Percentiles rank a stretch among this genome's conserved stretches.
These are phyloP conservation scores for Diutina catenulata DNA, from an alignment of 1,139 yeast species.

Conservation along the genomic window DNA sequence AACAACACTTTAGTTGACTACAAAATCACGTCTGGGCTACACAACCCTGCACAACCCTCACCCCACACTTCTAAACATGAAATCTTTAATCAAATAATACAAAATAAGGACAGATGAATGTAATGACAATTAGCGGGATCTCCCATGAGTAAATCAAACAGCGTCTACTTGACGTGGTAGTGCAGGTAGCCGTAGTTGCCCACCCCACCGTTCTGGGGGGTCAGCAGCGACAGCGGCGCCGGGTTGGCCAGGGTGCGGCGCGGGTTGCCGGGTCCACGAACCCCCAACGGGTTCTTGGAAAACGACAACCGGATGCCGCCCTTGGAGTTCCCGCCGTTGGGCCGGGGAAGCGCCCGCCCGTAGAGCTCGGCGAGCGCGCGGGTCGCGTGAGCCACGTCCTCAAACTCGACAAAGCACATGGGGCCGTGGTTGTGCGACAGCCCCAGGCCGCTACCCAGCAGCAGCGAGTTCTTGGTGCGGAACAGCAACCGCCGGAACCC, in stretches of 20 bases:
- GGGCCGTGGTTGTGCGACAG: conserved; percentile 70
- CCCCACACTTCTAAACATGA: no score
- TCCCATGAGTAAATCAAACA: no score
- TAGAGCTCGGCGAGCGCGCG: conserved; percentile 86
- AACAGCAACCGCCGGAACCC: conserved; percentile 90
- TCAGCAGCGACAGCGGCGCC: conserved; percentile 9
- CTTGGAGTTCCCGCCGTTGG: conserved; percentile 59
- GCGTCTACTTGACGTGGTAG: conserved; percentile 14
- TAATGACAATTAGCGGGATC: no score
- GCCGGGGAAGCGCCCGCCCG: conserved; percentile 71
- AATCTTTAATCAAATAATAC: no score
- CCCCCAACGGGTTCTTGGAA: conserved; percentile 94
- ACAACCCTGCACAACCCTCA: no score
- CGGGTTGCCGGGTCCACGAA: conserved; percentile 57
- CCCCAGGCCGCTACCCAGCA: conserved; percentile 18
- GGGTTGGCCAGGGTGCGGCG: conserved; percentile 31
- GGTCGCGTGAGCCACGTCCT: conserved; percentile 88
- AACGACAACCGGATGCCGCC: conserved; percentile 93
- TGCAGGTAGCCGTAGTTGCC: conserved; percentile 28
- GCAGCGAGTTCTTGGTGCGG: conserved; percentile 53
- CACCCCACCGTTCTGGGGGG: conserved; percentile 11
- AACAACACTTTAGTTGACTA: no score
- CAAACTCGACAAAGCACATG: conserved; percentile 98
- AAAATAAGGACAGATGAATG: no score
- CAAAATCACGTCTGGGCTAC: no score